phyloP scores from a whole-genome alignment of 2,329 filamentous ascomycete genomes.

The Fusarium verticillioides region DNA sequence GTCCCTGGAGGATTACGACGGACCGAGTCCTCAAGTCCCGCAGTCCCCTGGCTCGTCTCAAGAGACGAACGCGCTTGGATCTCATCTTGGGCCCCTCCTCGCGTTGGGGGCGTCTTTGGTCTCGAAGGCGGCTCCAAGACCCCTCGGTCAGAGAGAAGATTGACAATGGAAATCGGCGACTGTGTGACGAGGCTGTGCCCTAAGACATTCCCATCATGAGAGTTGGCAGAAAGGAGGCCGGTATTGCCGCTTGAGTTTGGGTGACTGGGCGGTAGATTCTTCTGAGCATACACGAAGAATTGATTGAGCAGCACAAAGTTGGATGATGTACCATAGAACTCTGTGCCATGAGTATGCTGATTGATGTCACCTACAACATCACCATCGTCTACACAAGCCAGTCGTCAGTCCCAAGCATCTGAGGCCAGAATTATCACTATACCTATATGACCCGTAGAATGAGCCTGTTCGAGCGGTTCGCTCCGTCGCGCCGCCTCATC shows the following conservation, averaged over 20 bases:
- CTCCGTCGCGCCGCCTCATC: not conserved
- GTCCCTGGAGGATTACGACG: not conserved
- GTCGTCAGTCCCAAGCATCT: not conserved
- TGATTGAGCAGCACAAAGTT: constrained; percentile 6
- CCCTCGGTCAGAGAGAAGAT: not conserved
- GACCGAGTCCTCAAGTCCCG: not conserved
- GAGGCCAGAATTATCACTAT: rapidly evolving
- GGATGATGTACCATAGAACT: constrained; percentile 5
- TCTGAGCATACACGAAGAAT: constrained; percentile 6
- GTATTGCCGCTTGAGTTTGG: not conserved
- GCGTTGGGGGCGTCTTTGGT: not conserved
- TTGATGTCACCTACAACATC: constrained; percentile 7
- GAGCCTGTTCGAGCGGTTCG: not conserved
- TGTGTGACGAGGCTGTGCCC: not conserved
- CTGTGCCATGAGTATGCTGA: constrained; percentile 2
- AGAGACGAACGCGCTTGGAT: not conserved
- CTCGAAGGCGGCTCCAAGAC: not conserved
- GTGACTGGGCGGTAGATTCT: not conserved
- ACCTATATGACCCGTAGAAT: not conserved
- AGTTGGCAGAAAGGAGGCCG: not conserved
- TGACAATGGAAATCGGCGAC: not conserved
- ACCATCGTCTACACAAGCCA: not conserved
- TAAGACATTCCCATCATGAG: not conserved
- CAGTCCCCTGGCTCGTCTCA: rapidly evolving
- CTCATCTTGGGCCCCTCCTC: not conserved